Evolutionary conservation across 2,329 filamentous ascomycete species (phyloP), one percentile per base, ranked within the genome.

Genomic region (Ramularia collo-cygni): DNA sequence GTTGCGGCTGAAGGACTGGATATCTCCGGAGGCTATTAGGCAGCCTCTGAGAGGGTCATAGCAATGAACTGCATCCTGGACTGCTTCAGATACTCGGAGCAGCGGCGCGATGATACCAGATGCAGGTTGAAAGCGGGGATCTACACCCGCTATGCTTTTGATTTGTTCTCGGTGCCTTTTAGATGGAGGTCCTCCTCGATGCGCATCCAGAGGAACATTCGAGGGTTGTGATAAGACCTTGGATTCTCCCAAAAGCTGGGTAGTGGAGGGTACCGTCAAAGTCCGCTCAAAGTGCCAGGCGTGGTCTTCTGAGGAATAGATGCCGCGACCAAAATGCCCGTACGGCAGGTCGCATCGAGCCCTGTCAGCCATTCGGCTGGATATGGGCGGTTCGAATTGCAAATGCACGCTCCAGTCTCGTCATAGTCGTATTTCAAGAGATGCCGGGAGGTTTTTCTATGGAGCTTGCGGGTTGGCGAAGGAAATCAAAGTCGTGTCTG

Each of bases 341-440:
- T 70, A 71, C 38, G 68, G 64, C 37, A 76, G 64, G 62, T 72
- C 65, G 51, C 62, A 65, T 27, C 64, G 56, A 28, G 64, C 59
- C 38, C 60, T 62, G 40, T 78, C 71, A 78, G 70, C 72, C 76
- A 79, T 79, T 64, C 54, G 74, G 71, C 61, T 64, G 64, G 56
- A 55, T 37, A 44, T 36, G 46, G 28, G 31, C 38, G 43, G 35
- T 40, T 43, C 40, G 32, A 32, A 28, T 14, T 29, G 21, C 21
- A 10, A 24, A 6, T 6, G 21, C 32, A 36, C 19, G 33, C 18
- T 30, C 17, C 40, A 31, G 18, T 26, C 30, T 28, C 39, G 38
- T 49, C 52, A 55, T 55, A 52, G 37, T 52, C 42, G 24, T 8
- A 10, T 17, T 35, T 8, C 15, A 13, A 5, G 8, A 15, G 14